These are phyloP conservation scores for Angomonas desouzai DNA, from an alignment of 208 protist species.

Conservation along the genomic window DNA sequence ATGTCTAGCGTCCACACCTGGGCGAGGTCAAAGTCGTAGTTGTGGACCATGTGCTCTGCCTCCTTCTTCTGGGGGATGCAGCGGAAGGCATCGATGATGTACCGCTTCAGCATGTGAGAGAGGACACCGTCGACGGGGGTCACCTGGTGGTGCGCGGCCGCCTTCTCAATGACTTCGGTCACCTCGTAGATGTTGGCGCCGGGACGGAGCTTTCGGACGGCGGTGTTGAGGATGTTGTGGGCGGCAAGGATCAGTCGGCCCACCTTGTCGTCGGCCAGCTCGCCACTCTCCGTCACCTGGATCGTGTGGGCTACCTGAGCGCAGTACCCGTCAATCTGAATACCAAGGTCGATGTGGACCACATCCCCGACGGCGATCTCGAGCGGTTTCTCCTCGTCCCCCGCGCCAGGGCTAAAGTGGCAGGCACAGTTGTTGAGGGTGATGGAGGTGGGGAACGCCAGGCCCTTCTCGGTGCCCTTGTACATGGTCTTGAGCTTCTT, in stretches of 20 bases:
- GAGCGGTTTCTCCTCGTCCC: slow-evolving; percentile 73
- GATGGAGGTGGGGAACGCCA: slow-evolving; percentile 99
- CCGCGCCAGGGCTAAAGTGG: slow-evolving; percentile 95
- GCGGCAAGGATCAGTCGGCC: slow-evolving; percentile 95
- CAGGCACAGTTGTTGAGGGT: slow-evolving; percentile 98
- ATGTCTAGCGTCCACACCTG: slow-evolving; percentile 93
- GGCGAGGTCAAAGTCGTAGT: slow-evolving; percentile 88
- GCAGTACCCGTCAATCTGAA: slow-evolving; percentile 98
- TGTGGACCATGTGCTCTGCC: slow-evolving; percentile 93
- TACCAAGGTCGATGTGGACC: slow-evolving; percentile 98
- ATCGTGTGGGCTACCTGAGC: slow-evolving; percentile 96
- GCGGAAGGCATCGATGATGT: slow-evolving; percentile 97
- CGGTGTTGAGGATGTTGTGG: slow-evolving; percentile 93
- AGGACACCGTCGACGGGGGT: slow-evolving; percentile 96
- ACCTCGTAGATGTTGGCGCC: slow-evolving; percentile 89
- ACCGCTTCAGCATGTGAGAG: slow-evolving; percentile 97
- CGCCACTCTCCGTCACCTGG: slow-evolving; percentile 85
- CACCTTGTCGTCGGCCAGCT: slow-evolving; percentile 81
- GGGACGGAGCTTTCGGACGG: slow-evolving; percentile 85
- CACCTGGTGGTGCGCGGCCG: slow-evolving; percentile 91
- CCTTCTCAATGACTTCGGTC: slow-evolving; percentile 94
- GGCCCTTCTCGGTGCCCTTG: slow-evolving; percentile 95
- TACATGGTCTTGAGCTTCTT: slow-evolving; percentile 90
- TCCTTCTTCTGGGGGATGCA: slow-evolving; percentile 90
- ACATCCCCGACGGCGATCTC: slow-evolving; percentile 92